Conservation (phyloP, 2,329 filamentous ascomycete species). For the Purpureocillium lavendulum region DNA sequence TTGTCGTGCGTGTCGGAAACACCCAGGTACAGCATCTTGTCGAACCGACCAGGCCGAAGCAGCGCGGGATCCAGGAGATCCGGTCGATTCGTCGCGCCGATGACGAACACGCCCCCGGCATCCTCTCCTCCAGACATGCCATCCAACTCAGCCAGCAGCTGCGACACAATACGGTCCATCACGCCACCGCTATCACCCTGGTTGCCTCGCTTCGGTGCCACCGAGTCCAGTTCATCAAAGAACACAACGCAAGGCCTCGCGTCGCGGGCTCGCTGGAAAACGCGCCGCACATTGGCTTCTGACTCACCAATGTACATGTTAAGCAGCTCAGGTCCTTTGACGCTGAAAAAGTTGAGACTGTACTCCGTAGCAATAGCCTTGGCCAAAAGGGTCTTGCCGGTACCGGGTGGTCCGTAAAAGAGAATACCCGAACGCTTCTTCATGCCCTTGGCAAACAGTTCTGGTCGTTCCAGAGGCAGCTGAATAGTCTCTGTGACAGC, state of each 20-base stretch:
- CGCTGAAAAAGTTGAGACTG: slow-evolving; percentile 88
- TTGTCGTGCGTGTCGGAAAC: slow-evolving; percentile 96
- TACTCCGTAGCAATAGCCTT: slow-evolving; percentile 93
- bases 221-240: slow-evolving; percentile 88
- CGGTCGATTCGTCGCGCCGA: slow-evolving; percentile 90
- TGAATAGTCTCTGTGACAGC: slow-evolving; percentile 97
- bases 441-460: slow-evolving; percentile 94
- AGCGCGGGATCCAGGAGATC: slow-evolving; percentile 88
- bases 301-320: slow-evolving; percentile 97
- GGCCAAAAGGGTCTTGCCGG: slow-evolving; percentile 84
- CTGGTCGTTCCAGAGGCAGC: slow-evolving; percentile 80
- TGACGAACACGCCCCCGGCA: slow-evolving; percentile 84
- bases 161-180: slow-evolving; percentile 95
- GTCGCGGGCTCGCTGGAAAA: slow-evolving; percentile 81
- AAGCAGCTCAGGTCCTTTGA: slow-evolving; percentile 84
- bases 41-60: slow-evolving; percentile 82
- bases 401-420: slow-evolving; percentile 86
- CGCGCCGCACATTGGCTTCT: slow-evolving; percentile 81
- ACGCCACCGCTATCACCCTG: slow-evolving; percentile 96
- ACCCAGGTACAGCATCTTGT: slow-evolving; percentile 97
- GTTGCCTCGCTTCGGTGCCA: slow-evolving; percentile 92
- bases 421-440: slow-evolving; percentile 93
- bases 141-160: slow-evolving; percentile 88
- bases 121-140: slow-evolving; percentile 94
- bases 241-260: slow-evolving; percentile 85